Base-by-base conservation (phyloP, 2,329 filamentous ascomycete species). In the Diaporthe batatas region DNA sequence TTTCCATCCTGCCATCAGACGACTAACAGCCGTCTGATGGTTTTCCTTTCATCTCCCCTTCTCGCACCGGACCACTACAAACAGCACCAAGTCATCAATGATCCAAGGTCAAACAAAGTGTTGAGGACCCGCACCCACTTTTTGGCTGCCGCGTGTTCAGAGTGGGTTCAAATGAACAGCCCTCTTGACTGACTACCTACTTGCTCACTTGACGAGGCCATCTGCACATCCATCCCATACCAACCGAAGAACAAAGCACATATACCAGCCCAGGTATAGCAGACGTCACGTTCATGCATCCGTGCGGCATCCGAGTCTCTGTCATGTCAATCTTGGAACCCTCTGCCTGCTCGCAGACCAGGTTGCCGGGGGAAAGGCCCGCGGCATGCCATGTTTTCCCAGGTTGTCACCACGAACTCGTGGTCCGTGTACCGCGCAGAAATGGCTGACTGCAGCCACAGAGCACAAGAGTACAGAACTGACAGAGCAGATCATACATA, bases 351-450 rank as follows among this genome's bases (percentile, higher is more conserved):
- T 51, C 62, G 62, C 51, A 44, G 44, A 65, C 62, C 44, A 25
- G 62, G 44, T 65, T 51, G 62, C 44, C 62, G 10, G 44, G 62
- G 44, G n/a, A 29, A 39, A 67, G 32, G n/a, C 47, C 25, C 21
- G 62, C 32, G 62, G 14, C 62, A 67, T 67, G 23, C 3, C 44
- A 53, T 49, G 12, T 53, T 53, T 65, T 51, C 25, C 29, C 2
- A 29, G 29, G 29, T 29, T 29, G 29, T n/a, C 36, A 29, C 62
- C 44, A 53, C n/a, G 62, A 67, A 67, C 62, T 21, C 47, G 62
- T 67, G 62, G 62, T 67, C 62, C 62, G 62, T 67, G 62, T 53
- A 65, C 62, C 44, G 21, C 5, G 11, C 6, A 3, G 11, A 49
- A 16, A 14, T 39, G 62, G n/a, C 62, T 36, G 11, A 39, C 44